Evolutionary conservation across 805 yeast species (phyloP), one percentile per base, ranked within the genome.

Genomic region (Starmerella lactis-condensi): DNA sequence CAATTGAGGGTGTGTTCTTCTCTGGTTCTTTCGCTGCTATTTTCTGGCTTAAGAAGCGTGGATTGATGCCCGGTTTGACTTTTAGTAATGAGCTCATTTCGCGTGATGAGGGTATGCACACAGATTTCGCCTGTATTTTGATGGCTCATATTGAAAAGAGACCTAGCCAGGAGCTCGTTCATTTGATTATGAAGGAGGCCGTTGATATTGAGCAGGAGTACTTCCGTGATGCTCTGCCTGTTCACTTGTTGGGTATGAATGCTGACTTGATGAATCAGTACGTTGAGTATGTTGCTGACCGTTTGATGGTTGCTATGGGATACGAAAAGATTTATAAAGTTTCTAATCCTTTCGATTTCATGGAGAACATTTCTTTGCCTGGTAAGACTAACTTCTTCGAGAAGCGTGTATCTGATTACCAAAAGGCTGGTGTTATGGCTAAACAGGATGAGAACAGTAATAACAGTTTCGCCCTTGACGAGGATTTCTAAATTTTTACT

Each of bases 311-410:
- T 34, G 71, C 96, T 4, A 67, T 85, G 44, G 98, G 98, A 44
- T 79, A 81, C 67, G 64, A 75, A 61, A 83, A 83, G 64, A 66
- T 67, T 43, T 85, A 69, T 71, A 78, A 81, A 48, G 85, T 67
- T 38, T 64, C 78, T 41, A 85, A 85, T 57, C 98, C 98, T 57
- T 85, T 85, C 56, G 98, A 85, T 59, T 85, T 85, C 55, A 85
- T 85, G 98, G 98, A 85, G 65, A 85, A 89, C 65, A 85, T 85
- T 51, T 85, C 96, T 6, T 70, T 85, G 47, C 92, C 95, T 37
- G 98, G 98, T 60, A 85, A 85, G 71, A 85, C 98, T 48, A 85
- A 89, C 67, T 85, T 85, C 72, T 85, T 85, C 54, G 98, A 85
- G 67, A 85, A 85, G 72, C 77, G 98, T 63, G 98, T 85, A 36